phyloP scores from a whole-genome alignment of 2,329 filamentous ascomycete species.

The Fusarium sp. region DNA sequence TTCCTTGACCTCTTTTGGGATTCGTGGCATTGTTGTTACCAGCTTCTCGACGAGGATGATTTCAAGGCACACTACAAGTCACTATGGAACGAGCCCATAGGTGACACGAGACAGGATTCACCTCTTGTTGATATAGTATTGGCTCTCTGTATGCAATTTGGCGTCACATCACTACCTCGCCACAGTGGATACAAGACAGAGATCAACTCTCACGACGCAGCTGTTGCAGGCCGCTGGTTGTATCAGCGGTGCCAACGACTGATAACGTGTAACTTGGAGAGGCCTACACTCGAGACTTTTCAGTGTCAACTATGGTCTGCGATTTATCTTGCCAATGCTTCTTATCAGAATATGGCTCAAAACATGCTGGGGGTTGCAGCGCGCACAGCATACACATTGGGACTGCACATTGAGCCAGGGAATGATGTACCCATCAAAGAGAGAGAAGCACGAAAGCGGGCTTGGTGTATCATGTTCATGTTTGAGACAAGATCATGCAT shows the following conservation, averaged over 20 bases:
- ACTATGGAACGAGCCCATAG: accelerated
- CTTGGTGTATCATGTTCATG: neutral
- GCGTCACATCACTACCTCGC: neutral
- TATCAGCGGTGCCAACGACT: neutral
- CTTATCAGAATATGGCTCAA: neutral
- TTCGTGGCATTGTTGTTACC: conserved; percentile 1
- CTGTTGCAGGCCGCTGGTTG: neutral
- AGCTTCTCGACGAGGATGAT: neutral
- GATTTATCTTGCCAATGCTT: neutral
- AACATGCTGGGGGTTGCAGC: neutral
- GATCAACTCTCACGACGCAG: neutral
- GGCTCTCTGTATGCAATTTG: neutral
- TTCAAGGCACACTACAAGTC: neutral
- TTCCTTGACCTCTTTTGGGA: neutral
- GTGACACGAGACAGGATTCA: neutral
- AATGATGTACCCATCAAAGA: neutral
- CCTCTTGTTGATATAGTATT: neutral
- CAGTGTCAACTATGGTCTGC: neutral
- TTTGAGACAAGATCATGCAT: neutral
- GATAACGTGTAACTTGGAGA: neutral
- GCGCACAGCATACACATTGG: neutral
- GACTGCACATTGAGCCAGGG: neutral
- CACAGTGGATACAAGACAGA: neutral
- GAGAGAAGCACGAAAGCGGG: neutral
- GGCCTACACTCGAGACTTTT: neutral